Base-by-base conservation (phyloP, 805 yeast genomes). In the Myxozyma lipomycoides region DNA sequence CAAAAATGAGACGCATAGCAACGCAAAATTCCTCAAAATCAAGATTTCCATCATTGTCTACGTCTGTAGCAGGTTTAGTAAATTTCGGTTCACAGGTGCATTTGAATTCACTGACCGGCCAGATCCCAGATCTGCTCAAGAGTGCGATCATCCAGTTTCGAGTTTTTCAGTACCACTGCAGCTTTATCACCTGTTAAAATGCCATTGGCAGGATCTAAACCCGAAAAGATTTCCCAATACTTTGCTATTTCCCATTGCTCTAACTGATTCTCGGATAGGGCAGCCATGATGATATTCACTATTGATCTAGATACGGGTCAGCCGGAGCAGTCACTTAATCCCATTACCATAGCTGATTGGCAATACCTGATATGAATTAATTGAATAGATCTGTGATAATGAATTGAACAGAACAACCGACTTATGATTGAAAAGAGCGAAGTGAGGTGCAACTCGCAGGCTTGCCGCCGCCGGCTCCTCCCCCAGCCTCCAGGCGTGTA, bases 1-100 rank as follows among this genome's bases (percentile, higher is more conserved):
- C 98, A 65, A 89, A 93, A 40, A 91, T 86, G 49, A 93, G 76
- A 60, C 98, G 78, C 99, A 93, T 93, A 46, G 97, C 91, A 57
- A 93, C 87, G 65, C 97, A 93, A 68, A 93, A 93, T 71, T 93
- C 99, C 70, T 93, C 99, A 67, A 93, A 93, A 69, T 93, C 99
- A 61, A 93, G 75, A 59, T 75, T 73, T 9, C 96, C 96, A 68
- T 93, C 98, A 40, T 81, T 80, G 68, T 93, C 98, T 49, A 91
- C 86, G 67, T 93, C 99, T 40, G 66, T 10, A 28, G 9, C 17
- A n/a, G 48, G 35, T 28, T 32, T 5, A 37, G 10, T 18, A 18
- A 12, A 35, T 9, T 36, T 30, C 18, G 17, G 4, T 19, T 22
- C 25, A 49, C 35, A 17, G 7, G 24, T 19, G 18, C 41, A 25